Evolutionary conservation across 306 rosid species (phyloP).

Genomic region (Vigna mungo): DNA sequence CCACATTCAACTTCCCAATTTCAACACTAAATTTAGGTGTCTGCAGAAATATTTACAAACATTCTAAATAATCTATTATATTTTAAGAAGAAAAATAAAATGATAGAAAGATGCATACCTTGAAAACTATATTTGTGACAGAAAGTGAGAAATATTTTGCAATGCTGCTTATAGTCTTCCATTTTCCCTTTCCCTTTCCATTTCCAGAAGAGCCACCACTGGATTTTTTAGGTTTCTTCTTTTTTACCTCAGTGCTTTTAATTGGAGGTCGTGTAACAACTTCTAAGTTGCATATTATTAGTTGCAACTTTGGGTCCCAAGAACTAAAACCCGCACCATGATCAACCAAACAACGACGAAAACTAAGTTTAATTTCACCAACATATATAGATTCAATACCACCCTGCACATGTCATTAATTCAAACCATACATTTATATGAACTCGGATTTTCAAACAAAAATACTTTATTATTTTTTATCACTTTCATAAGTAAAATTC

Average conservation of each 20-base stretch:
- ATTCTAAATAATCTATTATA: too few species aligned
- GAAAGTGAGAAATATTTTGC: slow-evolving; percentile 81
- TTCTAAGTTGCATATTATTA: slow-evolving; percentile 79
- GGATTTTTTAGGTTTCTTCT: slow-evolving; percentile 65
- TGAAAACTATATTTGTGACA: slow-evolving; percentile 72
- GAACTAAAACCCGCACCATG: slow-evolving; percentile 65
- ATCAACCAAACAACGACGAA: slow-evolving; percentile 68
- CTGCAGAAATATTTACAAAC: slow-evolving; percentile 66
- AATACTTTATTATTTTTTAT: background rate
- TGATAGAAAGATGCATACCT: slow-evolving; percentile 58
- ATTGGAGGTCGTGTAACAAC: slow-evolving; percentile 70
- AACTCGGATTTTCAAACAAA: slow-evolving; percentile 14
- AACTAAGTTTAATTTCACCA: slow-evolving; percentile 85
- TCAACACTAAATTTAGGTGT: slow-evolving; percentile 75
- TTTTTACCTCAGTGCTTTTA: slow-evolving; percentile 47
- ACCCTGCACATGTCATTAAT: slow-evolving; percentile 71
- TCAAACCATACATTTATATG: slow-evolving; percentile 37
- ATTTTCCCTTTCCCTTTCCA: slow-evolving; percentile 64
- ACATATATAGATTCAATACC: slow-evolving; percentile 73
- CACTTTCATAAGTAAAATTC: background rate
- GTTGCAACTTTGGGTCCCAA: slow-evolving; percentile 77
- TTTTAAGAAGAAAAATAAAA: slow-evolving; percentile 13
- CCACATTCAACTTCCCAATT: slow-evolving; percentile 73
- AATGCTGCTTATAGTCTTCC: slow-evolving; percentile 73
- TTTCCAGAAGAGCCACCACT: slow-evolving; percentile 48